These are phyloP conservation scores for Cornus controversa DNA, from an alignment of 148 eudicot genomes.

Conservation along the genomic window DNA sequence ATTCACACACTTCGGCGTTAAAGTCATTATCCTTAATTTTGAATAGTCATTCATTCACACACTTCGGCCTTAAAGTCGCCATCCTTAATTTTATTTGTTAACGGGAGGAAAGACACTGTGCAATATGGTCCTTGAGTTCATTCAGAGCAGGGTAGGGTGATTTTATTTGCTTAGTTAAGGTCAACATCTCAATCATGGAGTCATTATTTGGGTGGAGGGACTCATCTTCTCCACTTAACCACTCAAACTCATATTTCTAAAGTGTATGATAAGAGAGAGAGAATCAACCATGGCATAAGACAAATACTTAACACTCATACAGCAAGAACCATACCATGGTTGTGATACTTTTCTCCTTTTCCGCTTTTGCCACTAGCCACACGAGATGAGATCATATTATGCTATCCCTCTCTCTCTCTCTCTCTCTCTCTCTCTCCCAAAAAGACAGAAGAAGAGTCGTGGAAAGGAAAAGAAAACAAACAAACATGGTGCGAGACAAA, in stretches of 20 bases:
- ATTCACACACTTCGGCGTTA: no score
- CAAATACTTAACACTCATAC: constrained; percentile 25
- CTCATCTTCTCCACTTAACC: constrained; percentile 23
- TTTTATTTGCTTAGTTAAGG: no score
- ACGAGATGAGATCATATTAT: background rate
- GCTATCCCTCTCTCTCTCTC: constrained; percentile 3
- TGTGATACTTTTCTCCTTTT: constrained; percentile 1
- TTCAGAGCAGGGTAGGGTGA: no score
- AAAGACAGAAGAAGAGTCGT: background rate
- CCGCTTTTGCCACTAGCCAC: constrained; percentile 22
- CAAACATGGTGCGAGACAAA: constrained; percentile 22
- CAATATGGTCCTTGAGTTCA: no score
- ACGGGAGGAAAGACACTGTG: no score
- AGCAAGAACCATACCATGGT: constrained; percentile 4
- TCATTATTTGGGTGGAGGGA: constrained; percentile 40
- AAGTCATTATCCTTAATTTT: no score
- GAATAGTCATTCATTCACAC: no score
- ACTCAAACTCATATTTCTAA: constrained; percentile 9
- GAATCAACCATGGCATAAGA: constrained; percentile 21
- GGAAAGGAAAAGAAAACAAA: constrained; percentile 5
- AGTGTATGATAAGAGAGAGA: constrained; percentile 16
- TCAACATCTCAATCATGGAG: constrained; percentile 59
- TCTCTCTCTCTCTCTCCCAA: constrained; percentile 9
- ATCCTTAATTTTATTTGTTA: no score
- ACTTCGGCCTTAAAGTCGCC: no score